Conservation (phyloP, 306 rosid species). For the Pyrus pyrifolia region DNA sequence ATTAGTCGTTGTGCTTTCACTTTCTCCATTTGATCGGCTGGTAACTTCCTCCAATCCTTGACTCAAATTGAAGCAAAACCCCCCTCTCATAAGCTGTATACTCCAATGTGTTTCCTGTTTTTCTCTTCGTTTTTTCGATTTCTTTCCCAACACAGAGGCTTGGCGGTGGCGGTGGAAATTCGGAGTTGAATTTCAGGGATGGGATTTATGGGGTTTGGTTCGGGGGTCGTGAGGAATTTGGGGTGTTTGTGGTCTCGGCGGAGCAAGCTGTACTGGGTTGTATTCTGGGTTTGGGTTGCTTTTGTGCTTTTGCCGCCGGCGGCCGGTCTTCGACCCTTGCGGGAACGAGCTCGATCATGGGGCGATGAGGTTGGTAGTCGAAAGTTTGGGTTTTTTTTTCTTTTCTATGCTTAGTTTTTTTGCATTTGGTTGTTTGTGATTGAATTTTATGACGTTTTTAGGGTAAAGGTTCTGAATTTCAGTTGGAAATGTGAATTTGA, state of each 20-base stretch:
- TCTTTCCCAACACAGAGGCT: conserved; percentile 23
- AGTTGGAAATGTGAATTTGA: not conserved
- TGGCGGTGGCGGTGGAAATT: conserved; percentile 17
- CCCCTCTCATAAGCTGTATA: conserved; percentile 31
- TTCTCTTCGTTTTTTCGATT: conserved; percentile 22
- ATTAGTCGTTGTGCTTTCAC: conserved; percentile 77
- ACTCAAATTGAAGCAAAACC: conserved; percentile 65
- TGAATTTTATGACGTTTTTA: not conserved
- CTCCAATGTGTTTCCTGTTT: conserved; percentile 38
- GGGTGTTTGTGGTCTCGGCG: conserved; percentile 25
- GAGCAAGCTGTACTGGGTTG: conserved; percentile 25
- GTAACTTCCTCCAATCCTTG: conserved; percentile 40
- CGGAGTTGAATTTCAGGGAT: conserved; percentile 43
- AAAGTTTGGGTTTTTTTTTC: not conserved
- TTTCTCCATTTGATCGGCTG: conserved; percentile 59
- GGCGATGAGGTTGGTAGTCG: conserved; percentile 77
- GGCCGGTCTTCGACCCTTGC: conserved; percentile 72
- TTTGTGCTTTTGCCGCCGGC: conserved; percentile 50
- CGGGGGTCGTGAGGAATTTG: conserved; percentile 37
- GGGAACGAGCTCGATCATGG: conserved; percentile 88
- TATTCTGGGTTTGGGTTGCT: conserved; percentile 36
- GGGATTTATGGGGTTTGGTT: conserved; percentile 30
- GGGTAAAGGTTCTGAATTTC: not conserved
- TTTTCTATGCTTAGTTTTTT: not conserved
- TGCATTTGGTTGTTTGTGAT: not conserved